Conservation (phyloP, 805 yeast species). For the Cyberlindnera sargentensis region DNA sequence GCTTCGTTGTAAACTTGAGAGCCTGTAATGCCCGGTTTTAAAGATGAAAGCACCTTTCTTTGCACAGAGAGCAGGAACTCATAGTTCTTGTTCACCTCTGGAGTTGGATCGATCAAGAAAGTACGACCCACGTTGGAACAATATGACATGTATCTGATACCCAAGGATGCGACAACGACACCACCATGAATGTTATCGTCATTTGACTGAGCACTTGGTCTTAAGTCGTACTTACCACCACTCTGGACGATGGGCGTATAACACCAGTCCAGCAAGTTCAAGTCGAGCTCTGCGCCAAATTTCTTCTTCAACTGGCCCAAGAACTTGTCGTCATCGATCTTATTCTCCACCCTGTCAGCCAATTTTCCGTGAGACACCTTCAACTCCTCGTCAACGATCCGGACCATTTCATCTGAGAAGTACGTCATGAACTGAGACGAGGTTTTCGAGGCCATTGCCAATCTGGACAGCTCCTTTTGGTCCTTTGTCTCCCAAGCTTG, state of each 20-base stretch:
- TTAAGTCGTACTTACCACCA: constrained; percentile 78
- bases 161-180: constrained; percentile 76
- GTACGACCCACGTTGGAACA: constrained; percentile 87
- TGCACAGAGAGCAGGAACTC: constrained; percentile 70
- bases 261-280: constrained; percentile 83
- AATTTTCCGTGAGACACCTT: constrained; percentile 66
- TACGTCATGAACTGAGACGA: constrained; percentile 73
- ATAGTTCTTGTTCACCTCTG: constrained; percentile 71
- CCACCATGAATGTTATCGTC: constrained; percentile 63
- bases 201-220: constrained; percentile 74
- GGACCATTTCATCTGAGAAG: constrained; percentile 83
- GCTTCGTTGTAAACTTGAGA: constrained; percentile 67
- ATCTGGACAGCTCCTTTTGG: constrained; percentile 59
- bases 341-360: constrained; percentile 70
- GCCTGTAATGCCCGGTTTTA: constrained; percentile 56
- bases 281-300: constrained; percentile 63
- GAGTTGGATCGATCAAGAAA: constrained; percentile 82
- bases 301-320: constrained; percentile 48
- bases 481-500: constrained; percentile 69
- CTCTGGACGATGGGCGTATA: constrained; percentile 87
- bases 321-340: constrained; percentile 73
- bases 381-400: constrained; percentile 78
- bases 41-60: constrained; percentile 45
- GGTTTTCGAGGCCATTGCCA: constrained; percentile 68
- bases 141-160: constrained; percentile 81